A percentile compares a stretch with the other conserved stretches of the same genome.
Conservation (phyloP, 2,329 filamentous ascomycete species). For the Diaporthe velutina region DNA sequence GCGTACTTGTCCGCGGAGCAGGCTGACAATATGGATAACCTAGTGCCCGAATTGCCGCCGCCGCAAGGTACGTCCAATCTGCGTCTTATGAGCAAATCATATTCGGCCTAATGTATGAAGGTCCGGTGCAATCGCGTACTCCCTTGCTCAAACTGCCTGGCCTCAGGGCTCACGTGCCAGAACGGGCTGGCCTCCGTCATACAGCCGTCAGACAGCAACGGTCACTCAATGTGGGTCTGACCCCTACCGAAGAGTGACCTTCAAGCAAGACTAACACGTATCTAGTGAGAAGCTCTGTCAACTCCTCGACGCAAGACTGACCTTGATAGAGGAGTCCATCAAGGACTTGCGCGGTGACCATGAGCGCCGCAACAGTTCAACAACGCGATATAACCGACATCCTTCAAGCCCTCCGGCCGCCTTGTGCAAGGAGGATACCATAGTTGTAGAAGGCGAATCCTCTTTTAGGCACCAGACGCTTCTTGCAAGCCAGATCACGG, state of each 20-base stretch:
- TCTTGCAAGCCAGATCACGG: not conserved
- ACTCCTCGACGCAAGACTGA: not conserved
- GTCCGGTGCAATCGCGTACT: slow-evolving; percentile 13
- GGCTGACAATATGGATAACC: not conserved
- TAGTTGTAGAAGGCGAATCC: not conserved
- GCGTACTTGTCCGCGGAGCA: not conserved
- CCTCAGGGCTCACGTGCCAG: slow-evolving; percentile 1
- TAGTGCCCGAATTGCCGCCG: slow-evolving; percentile 8
- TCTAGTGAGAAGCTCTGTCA: not conserved
- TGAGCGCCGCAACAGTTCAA: not conserved
- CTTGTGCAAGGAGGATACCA: not conserved
- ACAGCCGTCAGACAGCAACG: not conserved
- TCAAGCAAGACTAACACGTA: not conserved
- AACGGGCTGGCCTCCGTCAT: not conserved
- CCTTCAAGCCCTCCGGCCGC: not conserved
- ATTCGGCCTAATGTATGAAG: not conserved
- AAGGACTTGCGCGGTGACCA: not conserved
- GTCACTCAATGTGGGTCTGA: not conserved
- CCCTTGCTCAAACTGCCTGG: slow-evolving; percentile 6
- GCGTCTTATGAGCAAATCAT: not conserved
- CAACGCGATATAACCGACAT: not conserved
- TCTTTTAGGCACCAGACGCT: not conserved
- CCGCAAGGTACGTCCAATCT: not conserved
- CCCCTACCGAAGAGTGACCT: too few species aligned
- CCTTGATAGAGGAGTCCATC: not conserved